Conservation (phyloP, 805 yeast species). For the Candida suzukii region DNA sequence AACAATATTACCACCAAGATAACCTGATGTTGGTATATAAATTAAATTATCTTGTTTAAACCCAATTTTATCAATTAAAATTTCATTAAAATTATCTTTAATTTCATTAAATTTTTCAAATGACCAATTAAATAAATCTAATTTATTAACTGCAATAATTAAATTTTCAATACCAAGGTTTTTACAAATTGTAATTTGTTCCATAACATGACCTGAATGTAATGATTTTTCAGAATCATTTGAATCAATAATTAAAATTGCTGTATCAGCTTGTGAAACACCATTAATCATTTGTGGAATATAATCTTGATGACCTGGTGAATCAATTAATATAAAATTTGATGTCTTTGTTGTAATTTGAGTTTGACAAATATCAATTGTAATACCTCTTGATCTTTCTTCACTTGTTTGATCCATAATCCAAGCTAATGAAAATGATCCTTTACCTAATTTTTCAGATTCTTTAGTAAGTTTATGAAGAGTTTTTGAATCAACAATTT, state of each 20-base stretch:
- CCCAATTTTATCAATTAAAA: conserved; percentile 47
- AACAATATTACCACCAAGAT: conserved; percentile 59
- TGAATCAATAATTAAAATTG: conserved; percentile 65
- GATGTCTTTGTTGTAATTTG: conserved; percentile 49
- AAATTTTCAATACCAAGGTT: conserved; percentile 57
- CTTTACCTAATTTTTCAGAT: conserved; percentile 61
- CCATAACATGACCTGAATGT: conserved; percentile 67
- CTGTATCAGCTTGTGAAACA: conserved; percentile 70
- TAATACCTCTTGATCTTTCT: conserved; percentile 71
- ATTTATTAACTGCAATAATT: conserved; percentile 61
- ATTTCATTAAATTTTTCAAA: conserved; percentile 47
- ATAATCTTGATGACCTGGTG: conserved; percentile 80
- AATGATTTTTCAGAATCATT: conserved; percentile 72
- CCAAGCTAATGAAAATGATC: conserved; percentile 82
- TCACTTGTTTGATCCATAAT: conserved; percentile 75
- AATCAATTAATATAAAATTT: conserved; percentile 67
- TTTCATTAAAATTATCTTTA: conserved; percentile 38
- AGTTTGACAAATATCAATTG: conserved; percentile 70
- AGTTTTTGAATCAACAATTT: conserved; percentile 58
- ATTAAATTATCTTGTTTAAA: conserved; percentile 31
- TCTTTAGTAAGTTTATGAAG: conserved; percentile 58
- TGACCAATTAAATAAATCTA: conserved; percentile 59
- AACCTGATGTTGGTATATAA: conserved; percentile 66
- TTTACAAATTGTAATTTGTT: conserved; percentile 64
- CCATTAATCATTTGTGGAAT: conserved; percentile 86